Percentiles rank a stretch among this genome's conserved stretches.
phyloP scores from a whole-genome alignment of 129 eudicot genomes.

The Gnaphalium uliginosum region DNA sequence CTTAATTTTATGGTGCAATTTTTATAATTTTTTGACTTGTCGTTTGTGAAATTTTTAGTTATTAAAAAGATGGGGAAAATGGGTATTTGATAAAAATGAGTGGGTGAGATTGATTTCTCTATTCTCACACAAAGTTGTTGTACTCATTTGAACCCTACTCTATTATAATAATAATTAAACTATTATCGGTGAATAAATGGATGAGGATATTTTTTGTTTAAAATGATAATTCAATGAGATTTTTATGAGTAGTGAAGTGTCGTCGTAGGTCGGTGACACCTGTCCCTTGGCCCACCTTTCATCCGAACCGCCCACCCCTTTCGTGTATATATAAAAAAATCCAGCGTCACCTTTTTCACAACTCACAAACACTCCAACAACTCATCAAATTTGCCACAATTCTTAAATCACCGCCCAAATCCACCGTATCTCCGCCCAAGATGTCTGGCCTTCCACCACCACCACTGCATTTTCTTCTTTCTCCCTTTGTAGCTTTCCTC shows the following conservation, averaged over 20 bases:
- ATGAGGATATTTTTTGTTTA: not conserved
- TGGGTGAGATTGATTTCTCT: too few species aligned
- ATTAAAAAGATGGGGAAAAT: too few species aligned
- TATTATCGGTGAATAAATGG: not conserved
- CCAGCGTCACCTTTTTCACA: too few species aligned
- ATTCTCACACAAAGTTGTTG: too few species aligned
- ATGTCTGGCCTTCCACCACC: slow-evolving; percentile 21
- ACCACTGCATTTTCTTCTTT: slow-evolving; percentile 10
- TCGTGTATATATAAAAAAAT: too few species aligned
- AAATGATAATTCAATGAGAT: not conserved
- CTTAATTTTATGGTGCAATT: too few species aligned
- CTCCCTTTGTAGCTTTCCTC: slow-evolving; percentile 9
- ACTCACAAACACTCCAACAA: not conserved
- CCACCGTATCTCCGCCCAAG: not conserved
- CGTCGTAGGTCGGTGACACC: not conserved
- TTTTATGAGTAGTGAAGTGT: not conserved
- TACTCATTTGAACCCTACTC: too few species aligned
- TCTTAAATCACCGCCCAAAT: slow-evolving; percentile 7
- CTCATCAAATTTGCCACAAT: not conserved
- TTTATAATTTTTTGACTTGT: too few species aligned
- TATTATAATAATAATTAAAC: too few species aligned
- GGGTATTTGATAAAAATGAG: too few species aligned
- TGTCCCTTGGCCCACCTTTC: not conserved
- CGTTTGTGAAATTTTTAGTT: too few species aligned
- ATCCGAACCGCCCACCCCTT: not conserved